Evolutionary conservation across 2,329 filamentous ascomycete species (phyloP), one percentile per base, ranked within the genome.

Genomic region (Pseudogymnoascus sp.): DNA sequence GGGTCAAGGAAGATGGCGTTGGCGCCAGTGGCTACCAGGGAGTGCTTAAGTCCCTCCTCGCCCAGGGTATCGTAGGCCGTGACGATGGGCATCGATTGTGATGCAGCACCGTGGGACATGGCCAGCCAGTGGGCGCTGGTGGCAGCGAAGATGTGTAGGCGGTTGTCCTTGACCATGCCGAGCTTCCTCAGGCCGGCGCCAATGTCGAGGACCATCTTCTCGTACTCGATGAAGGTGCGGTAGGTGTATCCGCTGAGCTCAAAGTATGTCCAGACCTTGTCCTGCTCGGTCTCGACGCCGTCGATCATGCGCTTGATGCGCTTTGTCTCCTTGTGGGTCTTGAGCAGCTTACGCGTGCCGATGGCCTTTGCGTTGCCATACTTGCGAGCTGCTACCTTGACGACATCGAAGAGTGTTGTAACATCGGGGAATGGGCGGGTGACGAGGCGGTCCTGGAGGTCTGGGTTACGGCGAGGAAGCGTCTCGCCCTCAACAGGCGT

Each of bases 51-150:
- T 42, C 92, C 92, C 66, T 86, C 85, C 71, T 91, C 83, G 62
- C 92, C 92, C 58, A 97, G 85, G 14, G 92, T 96, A 74, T 96
- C 92, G 76, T 96, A 97, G 60, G 92, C 91, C 36, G 93, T 97
- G 60, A 96, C 93, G 67, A 97, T 92, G 64, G 90, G 85, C 73
- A 97, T 85, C 42, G 91, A 92, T 76, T 97, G 93, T 22, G 92
- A 92, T 28, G 87, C 76, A 62, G 80, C 78, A 60, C 75, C 80
- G 70, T 83, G 81, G 19, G 80, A 79, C 69, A 76, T 75, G 66
- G 77, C 74, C 19, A 83, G 71, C 81, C 81, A 83, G 72, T 70
- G 65, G 14, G 67, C 67, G 62, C 70, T 70, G 36, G n/a, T 23
- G 60, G 88, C 87, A 65, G 89, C 91, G 71, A 90, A 95, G 69